A percentile compares a stretch with the other conserved stretches of the same genome.
Evolutionary conservation across 129 eudicot species (phyloP).

Genomic region (Escallonia rubra): DNA sequence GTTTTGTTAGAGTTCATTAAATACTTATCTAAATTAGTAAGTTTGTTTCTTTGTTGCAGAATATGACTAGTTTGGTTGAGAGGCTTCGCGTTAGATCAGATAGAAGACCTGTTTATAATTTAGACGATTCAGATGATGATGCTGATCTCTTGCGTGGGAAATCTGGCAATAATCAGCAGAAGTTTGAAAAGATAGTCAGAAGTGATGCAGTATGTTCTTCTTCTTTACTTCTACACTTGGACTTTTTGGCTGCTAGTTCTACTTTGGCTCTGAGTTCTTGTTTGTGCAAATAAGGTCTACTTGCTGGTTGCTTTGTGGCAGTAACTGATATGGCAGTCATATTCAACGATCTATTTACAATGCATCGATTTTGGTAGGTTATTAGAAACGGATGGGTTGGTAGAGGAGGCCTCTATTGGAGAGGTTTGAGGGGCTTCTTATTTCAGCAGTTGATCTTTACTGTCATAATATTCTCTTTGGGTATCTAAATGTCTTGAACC

Average conservation of each 20-base stretch:
- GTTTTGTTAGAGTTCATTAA: background rate
- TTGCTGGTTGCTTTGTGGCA: background rate
- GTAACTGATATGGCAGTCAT: too few species aligned
- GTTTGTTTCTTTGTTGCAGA: constrained; percentile 28
- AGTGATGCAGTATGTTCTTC: constrained; percentile 59
- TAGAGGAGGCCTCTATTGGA: too few species aligned
- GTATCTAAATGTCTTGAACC: too few species aligned
- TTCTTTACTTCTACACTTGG: background rate
- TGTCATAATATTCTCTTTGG: too few species aligned
- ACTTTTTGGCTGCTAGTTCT: background rate
- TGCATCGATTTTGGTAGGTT: too few species aligned
- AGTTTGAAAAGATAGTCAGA: constrained; percentile 61
- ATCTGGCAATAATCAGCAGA: constrained; percentile 31
- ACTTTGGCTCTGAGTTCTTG: background rate
- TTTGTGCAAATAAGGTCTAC: background rate
- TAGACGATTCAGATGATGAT: constrained; percentile 90
- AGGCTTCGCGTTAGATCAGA: constrained; percentile 96
- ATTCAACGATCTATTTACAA: too few species aligned
- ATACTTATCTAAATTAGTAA: too few species aligned
- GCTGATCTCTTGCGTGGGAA: constrained; percentile 43
- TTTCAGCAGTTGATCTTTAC: too few species aligned
- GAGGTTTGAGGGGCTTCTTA: too few species aligned
- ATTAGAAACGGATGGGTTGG: too few species aligned
- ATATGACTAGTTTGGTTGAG: constrained; percentile 92
- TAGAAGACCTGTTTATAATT: constrained; percentile 62